A percentile compares a stretch with the other conserved stretches of the same genome.
Evolutionary conservation across 2,329 filamentous ascomycete species (phyloP).

Genomic region (Alternaria brassicicola): DNA sequence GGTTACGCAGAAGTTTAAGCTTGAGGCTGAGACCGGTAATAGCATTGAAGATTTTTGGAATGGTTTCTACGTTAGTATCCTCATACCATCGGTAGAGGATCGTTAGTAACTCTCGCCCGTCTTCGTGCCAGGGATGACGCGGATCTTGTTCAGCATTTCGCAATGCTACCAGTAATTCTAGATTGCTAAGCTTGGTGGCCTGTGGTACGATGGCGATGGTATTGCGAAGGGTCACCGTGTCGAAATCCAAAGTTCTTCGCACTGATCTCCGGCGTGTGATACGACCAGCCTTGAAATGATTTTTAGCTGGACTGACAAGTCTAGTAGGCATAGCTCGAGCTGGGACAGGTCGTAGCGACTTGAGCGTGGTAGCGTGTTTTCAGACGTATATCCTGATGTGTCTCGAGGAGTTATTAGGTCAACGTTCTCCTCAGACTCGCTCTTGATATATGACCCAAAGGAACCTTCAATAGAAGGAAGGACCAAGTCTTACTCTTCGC

Average conservation of each 20-base stretch:
- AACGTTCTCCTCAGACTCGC: not conserved
- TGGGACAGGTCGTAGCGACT: not conserved
- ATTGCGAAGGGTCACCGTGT: not conserved
- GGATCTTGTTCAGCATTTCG: not conserved
- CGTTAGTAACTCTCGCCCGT: constrained; percentile 13
- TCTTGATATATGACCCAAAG: not conserved
- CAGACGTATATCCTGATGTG: not conserved
- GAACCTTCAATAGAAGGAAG: not conserved
- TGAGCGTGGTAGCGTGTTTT: not conserved
- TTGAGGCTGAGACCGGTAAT: constrained; percentile 1
- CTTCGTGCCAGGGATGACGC: constrained; percentile 1
- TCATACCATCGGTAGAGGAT: constrained; percentile 17
- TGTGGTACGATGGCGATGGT: not conserved
- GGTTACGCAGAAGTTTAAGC: not conserved
- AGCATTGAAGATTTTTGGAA: constrained; percentile 15
- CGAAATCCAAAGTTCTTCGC: not conserved
- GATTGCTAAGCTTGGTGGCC: not conserved
- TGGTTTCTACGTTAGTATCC: not conserved
- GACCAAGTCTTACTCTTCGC: not conserved
- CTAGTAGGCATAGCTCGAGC: rapidly evolving
- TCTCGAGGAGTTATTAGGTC: not conserved
- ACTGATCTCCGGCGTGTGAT: not conserved
- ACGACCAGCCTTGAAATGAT: rapidly evolving
- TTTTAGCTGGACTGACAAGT: not conserved
- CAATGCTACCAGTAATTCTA: not conserved